Conservation (phyloP, 768 basidiomycete species). For the Rhodocollybia butyracea region DNA sequence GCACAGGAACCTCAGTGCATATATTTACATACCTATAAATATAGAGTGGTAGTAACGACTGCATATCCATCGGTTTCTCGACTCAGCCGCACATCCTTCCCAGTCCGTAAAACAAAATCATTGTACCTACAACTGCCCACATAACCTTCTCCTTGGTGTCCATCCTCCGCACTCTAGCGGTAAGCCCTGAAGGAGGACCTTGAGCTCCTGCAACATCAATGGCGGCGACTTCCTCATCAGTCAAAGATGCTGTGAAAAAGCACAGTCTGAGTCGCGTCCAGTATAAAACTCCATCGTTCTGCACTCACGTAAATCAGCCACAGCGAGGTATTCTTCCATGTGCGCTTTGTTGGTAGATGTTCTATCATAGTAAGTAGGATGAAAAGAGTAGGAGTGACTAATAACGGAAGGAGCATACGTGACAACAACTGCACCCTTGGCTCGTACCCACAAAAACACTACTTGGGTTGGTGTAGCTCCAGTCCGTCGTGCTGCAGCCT, state of each 20-base stretch:
- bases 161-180: background rate
- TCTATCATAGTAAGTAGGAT: constrained; percentile 25
- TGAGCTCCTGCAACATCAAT: constrained; percentile 63
- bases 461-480: constrained; percentile 63
- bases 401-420: constrained; percentile 40
- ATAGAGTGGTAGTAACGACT: too few relatives aligned
- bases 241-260: constrained; percentile 42
- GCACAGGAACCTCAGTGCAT: too few relatives aligned
- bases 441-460: constrained; percentile 64
- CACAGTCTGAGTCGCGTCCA: too few relatives aligned
- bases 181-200: constrained; percentile 33
- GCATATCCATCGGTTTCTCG: too few relatives aligned
- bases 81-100: too few relatives aligned
- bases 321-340: constrained; percentile 64
- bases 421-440: constrained; percentile 65
- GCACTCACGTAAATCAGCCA: constrained; percentile 55
- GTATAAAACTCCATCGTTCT: too few relatives aligned
- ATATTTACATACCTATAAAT: too few relatives aligned
- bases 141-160: background rate
- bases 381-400: background rate
- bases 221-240: constrained; percentile 53
- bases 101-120: background rate
- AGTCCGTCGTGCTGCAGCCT: constrained; percentile 48
- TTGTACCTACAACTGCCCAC: background rate
- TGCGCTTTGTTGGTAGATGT: constrained; percentile 60